Evolutionary conservation across 2,329 filamentous ascomycete species (phyloP).

Genomic region (Plectosphaerella plurivora): DNA sequence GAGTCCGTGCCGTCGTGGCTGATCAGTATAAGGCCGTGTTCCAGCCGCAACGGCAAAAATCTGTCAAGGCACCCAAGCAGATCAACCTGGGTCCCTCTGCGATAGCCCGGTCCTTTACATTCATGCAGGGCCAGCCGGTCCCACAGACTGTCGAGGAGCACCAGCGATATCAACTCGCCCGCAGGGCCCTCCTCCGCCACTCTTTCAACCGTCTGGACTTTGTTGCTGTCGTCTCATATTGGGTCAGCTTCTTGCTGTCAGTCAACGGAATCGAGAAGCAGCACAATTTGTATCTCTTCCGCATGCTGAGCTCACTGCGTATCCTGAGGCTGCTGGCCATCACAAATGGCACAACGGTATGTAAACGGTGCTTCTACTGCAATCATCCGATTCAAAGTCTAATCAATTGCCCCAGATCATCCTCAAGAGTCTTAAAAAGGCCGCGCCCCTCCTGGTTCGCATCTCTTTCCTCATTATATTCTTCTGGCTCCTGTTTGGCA

Average conservation of each 20-base stretch:
- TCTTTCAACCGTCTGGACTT: slow-evolving; percentile 96
- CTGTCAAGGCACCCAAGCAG: slow-evolving; percentile 50
- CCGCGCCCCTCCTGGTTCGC: slow-evolving; percentile 83
- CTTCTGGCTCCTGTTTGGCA: slow-evolving; percentile 97
- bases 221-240: slow-evolving; percentile 89
- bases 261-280: slow-evolving; percentile 63
- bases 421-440: slow-evolving; percentile 89
- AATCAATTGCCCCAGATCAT: slow-evolving; percentile 62
- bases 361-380: slow-evolving; percentile 21
- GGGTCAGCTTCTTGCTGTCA: slow-evolving; percentile 78
- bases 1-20: slow-evolving; percentile 67
- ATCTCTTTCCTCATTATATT: slow-evolving; percentile 93
- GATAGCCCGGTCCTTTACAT: slow-evolving; percentile 73
- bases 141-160: slow-evolving; percentile 68
- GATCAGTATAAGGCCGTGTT: slow-evolving; percentile 78
- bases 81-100: slow-evolving; percentile 52
- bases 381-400: background rate
- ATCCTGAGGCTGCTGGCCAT: slow-evolving; percentile 87
- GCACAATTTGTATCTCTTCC: slow-evolving; percentile 81
- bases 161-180: slow-evolving; percentile 79
- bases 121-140: slow-evolving; percentile 59
- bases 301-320: slow-evolving; percentile 93
- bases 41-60: slow-evolving; percentile 71
- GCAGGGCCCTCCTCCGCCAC: slow-evolving; percentile 87
- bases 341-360: slow-evolving; percentile 86